Evolutionary conservation across 2,329 filamentous ascomycete genomes (phyloP).

Genomic region (Aspergillus fijiensis): DNA sequence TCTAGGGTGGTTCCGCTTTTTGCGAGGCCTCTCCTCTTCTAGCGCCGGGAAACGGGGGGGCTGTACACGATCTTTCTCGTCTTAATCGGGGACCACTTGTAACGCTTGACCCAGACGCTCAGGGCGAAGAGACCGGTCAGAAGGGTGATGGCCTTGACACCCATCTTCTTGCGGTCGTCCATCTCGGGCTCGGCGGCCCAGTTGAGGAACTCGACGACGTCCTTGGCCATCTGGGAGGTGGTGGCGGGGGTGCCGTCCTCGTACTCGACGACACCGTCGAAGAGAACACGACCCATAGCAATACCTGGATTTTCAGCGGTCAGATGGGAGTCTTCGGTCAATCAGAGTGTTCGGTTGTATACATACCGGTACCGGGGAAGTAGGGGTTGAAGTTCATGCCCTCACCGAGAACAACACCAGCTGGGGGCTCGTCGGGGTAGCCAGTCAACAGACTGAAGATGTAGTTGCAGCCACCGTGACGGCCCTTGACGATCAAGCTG

Average conservation of each 20-base stretch:
- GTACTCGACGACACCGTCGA: conserved; percentile 96
- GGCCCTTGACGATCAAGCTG: conserved; percentile 94
- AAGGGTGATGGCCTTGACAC: conserved; percentile 89
- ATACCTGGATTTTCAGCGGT: conserved; percentile 54
- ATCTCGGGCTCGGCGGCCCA: conserved; percentile 99
- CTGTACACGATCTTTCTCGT: conserved; percentile 89
- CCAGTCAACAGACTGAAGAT: conserved; percentile 96
- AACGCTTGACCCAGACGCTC: conserved; percentile 97
- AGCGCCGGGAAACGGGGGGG: conserved; percentile 58
- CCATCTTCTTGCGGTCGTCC: conserved; percentile 99
- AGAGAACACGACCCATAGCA: conserved; percentile 97
- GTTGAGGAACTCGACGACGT: conserved; percentile 98
- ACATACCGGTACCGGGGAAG: conserved; percentile 88
- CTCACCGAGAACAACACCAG: conserved; percentile 77
- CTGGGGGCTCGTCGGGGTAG: conserved; percentile 93
- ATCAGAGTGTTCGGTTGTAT: neutral
- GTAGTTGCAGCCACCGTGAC: conserved; percentile 97
- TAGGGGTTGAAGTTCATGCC: conserved; percentile 99
- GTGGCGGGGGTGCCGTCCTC: conserved; percentile 93
- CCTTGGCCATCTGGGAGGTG: conserved; percentile 99
- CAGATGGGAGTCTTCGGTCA: neutral
- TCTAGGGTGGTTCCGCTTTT: conserved; percentile 25
- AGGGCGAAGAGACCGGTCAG: conserved; percentile 76
- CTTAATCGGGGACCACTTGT: conserved; percentile 98
- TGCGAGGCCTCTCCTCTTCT: conserved; percentile 21